Base-by-base conservation (phyloP, 2,329 filamentous ascomycete species). In the Colletotrichum incanum region DNA sequence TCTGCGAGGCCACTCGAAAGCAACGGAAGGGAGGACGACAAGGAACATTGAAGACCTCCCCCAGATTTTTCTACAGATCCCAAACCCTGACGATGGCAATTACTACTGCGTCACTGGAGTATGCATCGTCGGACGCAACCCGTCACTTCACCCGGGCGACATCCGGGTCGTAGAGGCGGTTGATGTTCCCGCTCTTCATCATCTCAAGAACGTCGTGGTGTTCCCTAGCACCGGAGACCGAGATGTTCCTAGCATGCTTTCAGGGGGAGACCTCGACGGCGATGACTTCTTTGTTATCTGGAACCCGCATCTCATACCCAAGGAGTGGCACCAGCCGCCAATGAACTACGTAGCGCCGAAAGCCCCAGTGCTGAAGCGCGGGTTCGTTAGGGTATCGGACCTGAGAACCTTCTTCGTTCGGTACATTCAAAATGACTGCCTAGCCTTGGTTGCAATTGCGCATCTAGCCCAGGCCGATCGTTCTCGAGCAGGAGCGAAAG, bases 251-350 rank as follows among this genome's bases (percentile, higher is more conserved):
- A 95, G 93, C 77, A 98, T 98, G 96, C 95, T 96, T 74, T 98
- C 96, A 5, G 96, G 96, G 2, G 96, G 96, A 0, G 96, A 99
- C 78, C 87, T 99, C 0, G 96, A 99, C 78, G 96, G 96, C 0
- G 96, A 99, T 77, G 96, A 99, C 79, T 99, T 95, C 79, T 92
- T 98, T 67, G 91, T 98, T 6, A 93, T 98, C 56, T 99, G 96
- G 96, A 95, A 99, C 75, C 80, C 86, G 28, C 88, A 89, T 18
- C 84, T 99, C 8, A 85, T 97, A 34, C 94, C 94, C 0, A 75
- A 81, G 1, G 83, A 89, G 62, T 94, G 93, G 90, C 94, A 96
- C 75, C 85, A 89, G 43, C 83, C 88, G 0, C 92, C 96, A 0
- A 98, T 98, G 94, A 87, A 93, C 74, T 96, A 95, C 77, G 85